Percentiles rank a stretch among this genome's conserved stretches.
Evolutionary conservation across 2,329 filamentous ascomycete genomes (phyloP).

Genomic region (Colletotrichum somersetense): DNA sequence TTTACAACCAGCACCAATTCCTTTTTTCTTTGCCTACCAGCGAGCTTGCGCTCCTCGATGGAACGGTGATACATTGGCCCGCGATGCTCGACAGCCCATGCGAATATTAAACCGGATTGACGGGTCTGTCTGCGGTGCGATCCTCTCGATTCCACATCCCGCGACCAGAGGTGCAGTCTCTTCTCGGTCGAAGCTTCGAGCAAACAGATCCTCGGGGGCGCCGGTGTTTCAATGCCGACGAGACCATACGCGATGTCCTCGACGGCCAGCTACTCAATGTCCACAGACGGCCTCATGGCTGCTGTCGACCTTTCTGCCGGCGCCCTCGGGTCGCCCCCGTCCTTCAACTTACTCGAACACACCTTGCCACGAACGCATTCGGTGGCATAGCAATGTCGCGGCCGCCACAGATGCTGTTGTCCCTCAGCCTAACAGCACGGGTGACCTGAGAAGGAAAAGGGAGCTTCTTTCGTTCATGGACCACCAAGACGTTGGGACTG

Average conservation of each 20-base stretch:
- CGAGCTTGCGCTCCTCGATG: slow-evolving; percentile 27
- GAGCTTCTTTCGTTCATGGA: slow-evolving; percentile 67
- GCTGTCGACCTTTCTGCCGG: slow-evolving; percentile 55
- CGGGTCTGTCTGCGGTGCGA: slow-evolving; percentile 69
- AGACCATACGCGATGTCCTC: slow-evolving; percentile 6
- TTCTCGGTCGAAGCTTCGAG: slow-evolving; percentile 32
- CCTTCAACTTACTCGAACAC: slow-evolving; percentile 25
- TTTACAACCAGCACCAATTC: not conserved
- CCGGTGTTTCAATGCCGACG: slow-evolving; percentile 26
- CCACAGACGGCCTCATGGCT: slow-evolving; percentile 55
- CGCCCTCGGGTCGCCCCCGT: slow-evolving; percentile 44
- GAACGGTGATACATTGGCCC: slow-evolving; percentile 37
- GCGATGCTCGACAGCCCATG: slow-evolving; percentile 69
- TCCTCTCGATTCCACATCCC: slow-evolving; percentile 61
- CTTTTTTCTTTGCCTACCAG: not conserved
- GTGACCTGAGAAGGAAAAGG: slow-evolving; percentile 45
- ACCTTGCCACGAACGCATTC: slow-evolving; percentile 17
- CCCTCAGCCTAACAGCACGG: slow-evolving; percentile 39
- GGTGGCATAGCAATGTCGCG: slow-evolving; percentile 33
- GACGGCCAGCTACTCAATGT: slow-evolving; percentile 44
- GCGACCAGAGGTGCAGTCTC: slow-evolving; percentile 32
- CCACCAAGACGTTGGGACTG: slow-evolving; percentile 59
- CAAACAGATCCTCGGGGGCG: slow-evolving; percentile 31
- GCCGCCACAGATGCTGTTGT: slow-evolving; percentile 41
- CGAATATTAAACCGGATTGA: slow-evolving; percentile 71